Evolutionary conservation across 2,329 filamentous ascomycete species (phyloP), one percentile per base, ranked within the genome.

Genomic region (Colletotrichum spinosum): DNA sequence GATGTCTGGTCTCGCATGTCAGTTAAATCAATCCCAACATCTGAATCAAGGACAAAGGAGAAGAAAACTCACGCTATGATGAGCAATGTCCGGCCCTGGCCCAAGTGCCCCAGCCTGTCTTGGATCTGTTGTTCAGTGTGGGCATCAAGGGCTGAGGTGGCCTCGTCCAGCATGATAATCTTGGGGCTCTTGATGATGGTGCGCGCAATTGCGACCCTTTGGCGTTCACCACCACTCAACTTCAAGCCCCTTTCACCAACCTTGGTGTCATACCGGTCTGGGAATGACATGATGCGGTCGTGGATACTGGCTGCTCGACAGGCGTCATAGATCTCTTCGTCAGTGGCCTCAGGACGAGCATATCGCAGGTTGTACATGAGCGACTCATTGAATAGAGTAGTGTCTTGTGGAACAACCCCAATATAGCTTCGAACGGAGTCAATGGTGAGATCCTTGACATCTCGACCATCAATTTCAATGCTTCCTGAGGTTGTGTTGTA

Each of bases 391-490:
- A 97, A 97, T 49, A 97, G 83, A 6, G 97, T 92, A 5, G 95
- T 97, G 73, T 99, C 96, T 77, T 99, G 96, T 1, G 96, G 96
- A 7, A 99, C 96, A 48, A 99, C 95, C 33, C 96, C 96, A 72
- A 99, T 97, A 75, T 94, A 91, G 65, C 88, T 87, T 70, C 96
- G 89, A 60, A 99, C 84, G n/a, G 94, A 97, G 78, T 97, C 93
- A 71, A 98, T 97, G 2, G 93, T 97, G 65, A 97, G 81, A 70
- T 94, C 89, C 76, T 92, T 89, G 53, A 97, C 92, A 74, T 97
- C 89, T 65, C 90, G 87, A 8, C 91, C 93, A 74, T 98, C 96
- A 59, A 99, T 83, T 73, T 91, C 87, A 62, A 98, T 97, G 72
- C 84, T 88, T 41, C 96, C 96, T 55, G 88, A 86, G 56, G 90